These are phyloP conservation scores for Colletotrichum chrysophilum DNA, from an alignment of 2,329 filamentous ascomycete genomes.

Conservation along the genomic window DNA sequence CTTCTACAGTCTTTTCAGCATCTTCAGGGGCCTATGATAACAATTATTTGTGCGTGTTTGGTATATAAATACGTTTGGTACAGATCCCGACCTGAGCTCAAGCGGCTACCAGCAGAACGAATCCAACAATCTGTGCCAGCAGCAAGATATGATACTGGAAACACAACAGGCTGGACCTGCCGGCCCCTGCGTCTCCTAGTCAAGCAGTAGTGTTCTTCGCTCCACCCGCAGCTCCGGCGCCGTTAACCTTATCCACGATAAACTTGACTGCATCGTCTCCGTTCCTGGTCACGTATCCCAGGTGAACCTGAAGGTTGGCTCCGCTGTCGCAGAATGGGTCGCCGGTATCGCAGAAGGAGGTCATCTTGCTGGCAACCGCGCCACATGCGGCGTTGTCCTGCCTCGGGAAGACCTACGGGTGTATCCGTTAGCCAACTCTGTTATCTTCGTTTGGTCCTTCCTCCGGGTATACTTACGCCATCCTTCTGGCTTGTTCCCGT, in stretches of 20 bases:
- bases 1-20: too few species aligned
- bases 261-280: conserved; percentile 37
- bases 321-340: conserved; percentile 46
- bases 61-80: not conserved
- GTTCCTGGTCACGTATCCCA: conserved; percentile 39
- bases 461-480: conserved; percentile 35
- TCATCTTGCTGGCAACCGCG: conserved; percentile 35
- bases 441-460: not conserved
- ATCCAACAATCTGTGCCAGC: not conserved
- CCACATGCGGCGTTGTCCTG: conserved; percentile 36
- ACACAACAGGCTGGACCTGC: not conserved
- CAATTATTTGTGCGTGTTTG: not conserved
- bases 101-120: not conserved
- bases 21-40: too few species aligned
- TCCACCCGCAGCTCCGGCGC: not conserved
- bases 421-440: not conserved
- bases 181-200: not conserved
- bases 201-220: not conserved
- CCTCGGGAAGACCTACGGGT: conserved; percentile 38
- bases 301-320: conserved; percentile 30
- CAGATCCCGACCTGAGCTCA: not conserved
- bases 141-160: not conserved
- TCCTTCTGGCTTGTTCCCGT: conserved; percentile 38
- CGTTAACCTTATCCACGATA: conserved; percentile 31
- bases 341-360: conserved; percentile 45